Evolutionary conservation across 208 protist species (phyloP), one percentile per base, ranked within the genome.

Genomic region (Acanthamoeba healyi): DNA sequence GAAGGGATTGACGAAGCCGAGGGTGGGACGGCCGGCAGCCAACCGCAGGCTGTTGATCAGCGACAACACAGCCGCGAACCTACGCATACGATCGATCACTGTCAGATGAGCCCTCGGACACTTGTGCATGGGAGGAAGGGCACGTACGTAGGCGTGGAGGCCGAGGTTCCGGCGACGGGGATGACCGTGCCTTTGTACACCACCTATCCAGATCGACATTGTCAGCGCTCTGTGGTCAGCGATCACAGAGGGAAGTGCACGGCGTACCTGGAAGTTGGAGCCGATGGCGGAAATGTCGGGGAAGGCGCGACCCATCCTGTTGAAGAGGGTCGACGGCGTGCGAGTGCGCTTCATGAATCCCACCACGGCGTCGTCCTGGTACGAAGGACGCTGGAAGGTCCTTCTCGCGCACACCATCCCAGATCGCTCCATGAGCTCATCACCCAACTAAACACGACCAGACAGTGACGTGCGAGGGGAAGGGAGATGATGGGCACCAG

Each of bases 1-100:
- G 29, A 95, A 38, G n/a, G 95, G 95, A 54, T 96, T 96, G 44
- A 96, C 38, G 38, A 95, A 96, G 36, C 95, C 95, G 1, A 96
- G 77, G 1, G 94, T 12, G 24, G 81, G 24, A 15, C 65, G 54
- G 24, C 93, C 93, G 9, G 44, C 36, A 4, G 77, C 49, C 2
- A 94, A 7, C n/a, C 87, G 92, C 42, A 44, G 46, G 29, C n/a
- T 67, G 67, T 96, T 96, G 29, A 96, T 61, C 22, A 96, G 42
- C 40, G 95, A n/a, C 44, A 96, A 22, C 40, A 96, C 86, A 42
- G 74, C 95, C 26, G 77, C 95, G 65, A 74, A 74, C 65, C 65
- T 74, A 12, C 44, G 12, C 4, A 4, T 4, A 49, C 44, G 7
- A 49, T 49, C 44, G n/a, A n/a, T n/a, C n/a, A n/a, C n/a, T n/a